Percentiles rank a stretch among this genome's conserved stretches.
phyloP scores from a whole-genome alignment of 2,329 filamentous ascomycete species.

The Coleophoma crateriformis region DNA sequence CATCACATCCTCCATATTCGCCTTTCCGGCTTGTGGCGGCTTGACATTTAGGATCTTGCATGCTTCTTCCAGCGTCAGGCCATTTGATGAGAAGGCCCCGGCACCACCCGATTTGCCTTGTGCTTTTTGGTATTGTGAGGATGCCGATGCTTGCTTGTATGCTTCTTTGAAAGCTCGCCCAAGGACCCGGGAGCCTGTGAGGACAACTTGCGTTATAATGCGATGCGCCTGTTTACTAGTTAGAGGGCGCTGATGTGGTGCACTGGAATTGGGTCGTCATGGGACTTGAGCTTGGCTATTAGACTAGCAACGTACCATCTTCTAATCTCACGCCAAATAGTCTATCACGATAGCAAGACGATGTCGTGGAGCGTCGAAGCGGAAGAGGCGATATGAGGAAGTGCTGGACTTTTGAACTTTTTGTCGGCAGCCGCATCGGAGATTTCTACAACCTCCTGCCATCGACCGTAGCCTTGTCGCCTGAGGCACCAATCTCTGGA shows the following conservation, averaged over 20 bases:
- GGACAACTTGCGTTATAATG: slow-evolving; percentile 86
- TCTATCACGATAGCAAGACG: too few species aligned
- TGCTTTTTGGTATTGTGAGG: slow-evolving; percentile 74
- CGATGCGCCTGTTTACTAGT: slow-evolving; percentile 68
- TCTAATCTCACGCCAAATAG: background rate
- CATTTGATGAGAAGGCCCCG: slow-evolving; percentile 49
- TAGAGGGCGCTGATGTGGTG: background rate
- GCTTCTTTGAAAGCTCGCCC: slow-evolving; percentile 90
- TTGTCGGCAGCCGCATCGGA: too few species aligned
- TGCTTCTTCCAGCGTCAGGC: slow-evolving; percentile 91
- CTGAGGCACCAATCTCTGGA: too few species aligned
- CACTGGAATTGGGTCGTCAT: background rate
- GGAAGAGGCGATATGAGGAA: too few species aligned
- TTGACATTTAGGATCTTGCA: slow-evolving; percentile 97
- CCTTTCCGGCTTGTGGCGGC: slow-evolving; percentile 71
- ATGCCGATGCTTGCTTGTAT: slow-evolving; percentile 89
- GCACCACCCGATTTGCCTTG: slow-evolving; percentile 53
- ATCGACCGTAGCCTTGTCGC: too few species aligned
- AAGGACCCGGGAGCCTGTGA: slow-evolving; percentile 86
- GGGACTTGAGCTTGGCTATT: background rate
- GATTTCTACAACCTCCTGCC: too few species aligned
- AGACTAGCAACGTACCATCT: slow-evolving; percentile 10
- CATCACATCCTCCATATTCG: slow-evolving; percentile 74
- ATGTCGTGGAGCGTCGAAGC: too few species aligned
- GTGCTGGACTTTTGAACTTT: too few species aligned